Base-by-base conservation (phyloP, 208 protist genomes). In the Endotrypanum monterogeii region DNA sequence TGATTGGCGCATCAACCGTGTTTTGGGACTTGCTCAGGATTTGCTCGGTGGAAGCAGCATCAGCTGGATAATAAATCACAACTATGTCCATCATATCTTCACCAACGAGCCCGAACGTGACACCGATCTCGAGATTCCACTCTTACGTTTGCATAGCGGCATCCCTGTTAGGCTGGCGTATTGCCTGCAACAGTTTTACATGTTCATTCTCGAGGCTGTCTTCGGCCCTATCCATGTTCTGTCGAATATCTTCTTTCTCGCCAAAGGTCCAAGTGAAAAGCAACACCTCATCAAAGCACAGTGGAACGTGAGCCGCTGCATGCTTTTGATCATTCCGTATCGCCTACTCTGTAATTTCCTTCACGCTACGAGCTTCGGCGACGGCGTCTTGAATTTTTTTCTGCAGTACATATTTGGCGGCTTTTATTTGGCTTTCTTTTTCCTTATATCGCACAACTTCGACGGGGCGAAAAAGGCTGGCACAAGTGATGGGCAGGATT, bases 361-460 rank as follows among this genome's bases (percentile, higher is more conserved):
- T 25, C 87, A 91, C 80, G 88, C 86, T 1, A 79, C 80, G 11
- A 88, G 80, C 58, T 50, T 87, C 58, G 60, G 61, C 23, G 81
- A 85, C 71, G 85, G 67, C 20, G 55, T 91, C 18, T 32, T 80
- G 46, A 74, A 74, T 67, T 87, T 72, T 58, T 58, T 92, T 76
- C 67, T 87, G 54, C 90, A 91, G 76, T 92, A 94, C 79, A 80
- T 77, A 65, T 52, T 91, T 16, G 90, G 90, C 28, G 90, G 90
- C 52, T 89, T 94, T 71, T 94, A 94, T 71, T 86, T 94, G 14
- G 87, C 90, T 56, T 91, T 89, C 60, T 94, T 94, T 77, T 94
- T 94, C 48, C 80, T 94, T 65, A 86, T 94, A 54, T 94, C 90
- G 7, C 90, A 94, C 73, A 92, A 94, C 81, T 94, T 94, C 71